These are phyloP conservation scores for Stylosanthes scabra DNA, from an alignment of 331 rosid genomes.

Conservation along the genomic window DNA sequence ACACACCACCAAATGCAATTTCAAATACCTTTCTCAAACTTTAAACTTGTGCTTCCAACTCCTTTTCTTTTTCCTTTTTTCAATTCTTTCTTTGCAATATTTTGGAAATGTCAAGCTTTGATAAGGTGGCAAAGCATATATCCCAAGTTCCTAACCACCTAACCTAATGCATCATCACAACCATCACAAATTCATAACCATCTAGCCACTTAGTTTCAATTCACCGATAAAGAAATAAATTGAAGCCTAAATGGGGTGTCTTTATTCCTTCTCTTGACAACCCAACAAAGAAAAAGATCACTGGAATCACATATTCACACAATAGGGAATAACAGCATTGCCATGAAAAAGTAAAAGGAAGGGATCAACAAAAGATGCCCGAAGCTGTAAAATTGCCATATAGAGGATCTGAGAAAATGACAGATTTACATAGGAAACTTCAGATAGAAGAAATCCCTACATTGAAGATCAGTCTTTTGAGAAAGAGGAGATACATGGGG, in stretches of 20 bases:
- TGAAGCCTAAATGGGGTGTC: conserved; percentile 12
- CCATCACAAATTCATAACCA: not conserved
- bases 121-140: conserved; percentile 12
- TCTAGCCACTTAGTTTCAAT: not conserved
- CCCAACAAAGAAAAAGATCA: conserved; percentile 1
- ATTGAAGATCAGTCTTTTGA: conserved; percentile 19
- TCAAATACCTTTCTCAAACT: conserved; percentile 15
- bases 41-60: conserved; percentile 13
- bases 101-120: conserved; percentile 16
- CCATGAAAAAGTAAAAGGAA: conserved; percentile 25
- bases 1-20: conserved; percentile 33
- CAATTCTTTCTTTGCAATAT: conserved; percentile 17
- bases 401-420: conserved; percentile 28
- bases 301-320: not conserved
- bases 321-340: not conserved
- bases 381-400: conserved; percentile 24
- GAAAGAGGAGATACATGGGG: conserved; percentile 8
- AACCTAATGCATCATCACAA: not conserved
- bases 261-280: conserved; percentile 1
- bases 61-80: not conserved
- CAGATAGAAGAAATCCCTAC: conserved; percentile 41
- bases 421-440: conserved; percentile 46
- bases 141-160: not conserved
- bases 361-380: conserved; percentile 8
- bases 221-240: conserved; percentile 5